phyloP scores from a whole-genome alignment of 164 flowering plant genomes.

The Chloranthus sessilifolius region DNA sequence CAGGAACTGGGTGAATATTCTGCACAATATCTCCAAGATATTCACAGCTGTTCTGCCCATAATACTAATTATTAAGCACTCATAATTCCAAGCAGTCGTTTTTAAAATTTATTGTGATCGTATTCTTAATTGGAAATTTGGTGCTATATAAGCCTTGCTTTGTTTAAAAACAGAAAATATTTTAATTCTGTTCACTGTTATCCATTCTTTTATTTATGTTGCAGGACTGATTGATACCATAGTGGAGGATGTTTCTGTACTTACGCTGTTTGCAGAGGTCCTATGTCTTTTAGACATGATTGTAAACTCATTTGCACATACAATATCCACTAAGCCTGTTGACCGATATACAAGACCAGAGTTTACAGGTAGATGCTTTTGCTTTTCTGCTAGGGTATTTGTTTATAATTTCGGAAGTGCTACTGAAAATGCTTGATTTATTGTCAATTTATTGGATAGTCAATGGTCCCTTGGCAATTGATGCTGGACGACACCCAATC shows the following conservation, averaged over 20 bases:
- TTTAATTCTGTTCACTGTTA: no score
- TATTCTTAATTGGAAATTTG: no score
- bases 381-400: background rate
- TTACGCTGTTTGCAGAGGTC: constrained; percentile 87
- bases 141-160: no score
- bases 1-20: background rate
- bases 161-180: no score
- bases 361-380: constrained; percentile 57
- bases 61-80: no score
- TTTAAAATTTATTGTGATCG: no score
- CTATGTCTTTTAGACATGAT: constrained; percentile 96
- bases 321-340: constrained; percentile 84
- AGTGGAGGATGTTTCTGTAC: constrained; percentile 73
- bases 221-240: constrained; percentile 75
- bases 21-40: background rate
- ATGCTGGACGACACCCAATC: constrained; percentile 94
- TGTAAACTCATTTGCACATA: constrained; percentile 96
- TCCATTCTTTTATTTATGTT: constrained; percentile 7
- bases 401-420: background rate
- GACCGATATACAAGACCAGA: constrained; percentile 84
- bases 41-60: no score
- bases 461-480: constrained; percentile 92
- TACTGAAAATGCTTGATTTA: constrained; percentile 6
- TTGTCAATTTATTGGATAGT: constrained; percentile 32
- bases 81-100: no score